Conservation (phyloP, 805 yeast genomes). For the Brettanomyces anomalus region DNA sequence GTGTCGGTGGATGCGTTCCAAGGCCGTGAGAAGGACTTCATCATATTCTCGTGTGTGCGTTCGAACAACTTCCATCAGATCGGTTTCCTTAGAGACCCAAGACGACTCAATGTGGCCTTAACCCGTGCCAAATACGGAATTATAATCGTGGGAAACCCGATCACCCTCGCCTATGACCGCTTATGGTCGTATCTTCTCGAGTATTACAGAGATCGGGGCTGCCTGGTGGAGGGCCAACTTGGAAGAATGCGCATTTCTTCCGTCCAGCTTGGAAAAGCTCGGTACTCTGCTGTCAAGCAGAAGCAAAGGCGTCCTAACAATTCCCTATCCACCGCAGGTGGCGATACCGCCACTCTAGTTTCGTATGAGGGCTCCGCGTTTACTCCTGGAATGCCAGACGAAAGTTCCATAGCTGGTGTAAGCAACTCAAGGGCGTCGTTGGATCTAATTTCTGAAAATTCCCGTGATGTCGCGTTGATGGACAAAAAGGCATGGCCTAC, state of each 20-base stretch:
- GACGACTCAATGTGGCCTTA: conserved; percentile 82
- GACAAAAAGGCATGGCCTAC: conserved; percentile 2
- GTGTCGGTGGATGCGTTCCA: conserved; percentile 68
- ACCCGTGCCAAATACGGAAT: conserved; percentile 84
- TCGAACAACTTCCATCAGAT: conserved; percentile 66
- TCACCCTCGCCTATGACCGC: conserved; percentile 57
- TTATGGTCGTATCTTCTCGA: conserved; percentile 73
- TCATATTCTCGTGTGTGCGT: conserved; percentile 44
- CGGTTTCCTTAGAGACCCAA: conserved; percentile 78
- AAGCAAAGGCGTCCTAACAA: neutral
- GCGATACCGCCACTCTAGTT: conserved; percentile 30
- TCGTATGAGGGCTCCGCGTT: conserved; percentile 23
- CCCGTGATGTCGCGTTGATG: too few species aligned
- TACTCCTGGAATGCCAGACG: neutral
- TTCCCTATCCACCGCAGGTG: conserved; percentile 16
- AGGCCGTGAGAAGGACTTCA: conserved; percentile 47
- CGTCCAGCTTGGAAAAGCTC: conserved; percentile 33
- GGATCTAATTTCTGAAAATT: too few species aligned
- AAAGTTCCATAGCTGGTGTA: too few species aligned
- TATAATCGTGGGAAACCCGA: conserved; percentile 76
- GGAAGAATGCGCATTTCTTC: conserved; percentile 69
- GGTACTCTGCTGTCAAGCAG: neutral
- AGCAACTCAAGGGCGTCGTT: too few species aligned
- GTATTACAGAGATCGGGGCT: conserved; percentile 77
- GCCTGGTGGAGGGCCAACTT: conserved; percentile 83